phyloP scores from a whole-genome alignment of 805 yeast species.

The Hanseniaspora lachancei region DNA sequence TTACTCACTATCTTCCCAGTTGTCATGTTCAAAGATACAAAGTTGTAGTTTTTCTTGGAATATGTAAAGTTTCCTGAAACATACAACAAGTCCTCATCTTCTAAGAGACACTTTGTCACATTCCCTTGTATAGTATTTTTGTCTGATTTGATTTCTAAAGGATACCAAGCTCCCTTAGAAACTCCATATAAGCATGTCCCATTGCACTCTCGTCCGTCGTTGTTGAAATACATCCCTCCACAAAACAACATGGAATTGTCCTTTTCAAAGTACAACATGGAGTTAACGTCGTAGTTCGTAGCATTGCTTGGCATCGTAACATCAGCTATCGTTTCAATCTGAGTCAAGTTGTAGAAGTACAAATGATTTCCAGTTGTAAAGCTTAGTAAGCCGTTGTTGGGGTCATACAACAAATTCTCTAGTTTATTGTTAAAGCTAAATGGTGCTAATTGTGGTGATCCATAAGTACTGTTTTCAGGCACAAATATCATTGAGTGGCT shows the following conservation, averaged over 20 bases:
- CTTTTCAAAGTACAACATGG: constrained; percentile 32
- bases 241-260: constrained; percentile 42
- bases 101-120: constrained; percentile 41
- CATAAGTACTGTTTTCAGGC: not conserved
- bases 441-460: constrained; percentile 3
- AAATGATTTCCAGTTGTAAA: constrained; percentile 15
- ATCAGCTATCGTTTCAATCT: constrained; percentile 25
- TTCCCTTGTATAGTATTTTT: constrained; percentile 34
- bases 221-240: constrained; percentile 48
- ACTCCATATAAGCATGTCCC: constrained; percentile 57
- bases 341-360: constrained; percentile 27
- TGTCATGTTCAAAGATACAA: constrained; percentile 38
- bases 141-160: constrained; percentile 15
- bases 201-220: constrained; percentile 38
- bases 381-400: constrained; percentile 18
- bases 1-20: constrained; percentile 10
- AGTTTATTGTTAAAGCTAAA: not conserved
- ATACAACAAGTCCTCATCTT: constrained; percentile 29
- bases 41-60: constrained; percentile 11
- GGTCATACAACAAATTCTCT: not conserved
- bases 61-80: constrained; percentile 42
- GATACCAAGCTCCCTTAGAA: constrained; percentile 40
- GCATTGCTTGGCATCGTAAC: constrained; percentile 32
- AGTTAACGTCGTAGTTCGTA: constrained; percentile 28
- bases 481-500: constrained; percentile 5